A percentile compares a stretch with the other conserved stretches of the same genome.
Evolutionary conservation across 1,284 basidiomycete species (phyloP).

Genomic region (Malassezia equina): DNA sequence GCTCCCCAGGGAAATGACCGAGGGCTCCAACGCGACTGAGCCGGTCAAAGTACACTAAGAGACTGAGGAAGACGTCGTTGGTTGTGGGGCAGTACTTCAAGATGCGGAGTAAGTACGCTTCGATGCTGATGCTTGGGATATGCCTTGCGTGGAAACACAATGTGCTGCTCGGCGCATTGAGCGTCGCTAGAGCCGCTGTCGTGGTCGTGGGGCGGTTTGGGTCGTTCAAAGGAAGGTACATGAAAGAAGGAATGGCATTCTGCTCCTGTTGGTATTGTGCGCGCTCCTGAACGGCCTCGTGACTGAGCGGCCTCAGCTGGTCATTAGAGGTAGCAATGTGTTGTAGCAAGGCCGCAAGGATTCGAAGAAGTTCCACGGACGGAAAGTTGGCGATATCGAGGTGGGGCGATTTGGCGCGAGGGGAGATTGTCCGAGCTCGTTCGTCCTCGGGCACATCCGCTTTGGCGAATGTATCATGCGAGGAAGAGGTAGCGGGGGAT

Average conservation of each 20-base stretch:
- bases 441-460: background rate
- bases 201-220: conserved; percentile 50
- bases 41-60: conserved; percentile 93
- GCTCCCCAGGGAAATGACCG: conserved; percentile 15
- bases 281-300: conserved; percentile 12
- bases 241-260: background rate
- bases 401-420: conserved; percentile 32
- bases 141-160: conserved; percentile 92
- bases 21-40: conserved; percentile 50
- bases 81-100: conserved; percentile 97
- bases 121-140: conserved; percentile 85
- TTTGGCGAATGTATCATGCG: background rate
- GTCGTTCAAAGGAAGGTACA: conserved; percentile 28
- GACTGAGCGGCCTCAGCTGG: conserved; percentile 42
- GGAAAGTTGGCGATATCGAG: conserved; percentile 56
- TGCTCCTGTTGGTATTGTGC: background rate
- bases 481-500: background rate
- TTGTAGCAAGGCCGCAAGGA: conserved; percentile 78
- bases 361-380: conserved; percentile 61
- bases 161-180: conserved; percentile 68
- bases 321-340: conserved; percentile 90
- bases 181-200: conserved; percentile 66
- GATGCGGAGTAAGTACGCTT: conserved; percentile 85
- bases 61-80: conserved; percentile 87
- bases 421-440: background rate